Conservation (phyloP, 2,329 filamentous ascomycete genomes). For the Coniochaeta sp. region DNA sequence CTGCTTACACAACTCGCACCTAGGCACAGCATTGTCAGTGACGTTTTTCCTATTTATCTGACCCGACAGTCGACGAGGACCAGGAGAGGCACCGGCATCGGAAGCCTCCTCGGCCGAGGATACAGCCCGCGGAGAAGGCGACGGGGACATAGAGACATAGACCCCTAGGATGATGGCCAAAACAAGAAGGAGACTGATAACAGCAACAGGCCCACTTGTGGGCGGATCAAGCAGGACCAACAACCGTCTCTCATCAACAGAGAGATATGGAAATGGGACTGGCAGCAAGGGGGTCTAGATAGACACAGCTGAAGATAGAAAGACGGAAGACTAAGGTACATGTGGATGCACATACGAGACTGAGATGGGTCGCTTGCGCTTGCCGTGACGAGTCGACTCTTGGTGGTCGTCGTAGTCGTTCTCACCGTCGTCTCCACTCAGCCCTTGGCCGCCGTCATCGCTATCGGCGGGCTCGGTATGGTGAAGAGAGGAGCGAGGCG, state of each 20-base stretch:
- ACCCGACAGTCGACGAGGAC: not conserved
- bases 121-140: constrained; percentile 2
- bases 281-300: constrained; percentile 3
- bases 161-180: constrained; percentile 5
- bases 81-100: constrained; percentile 1
- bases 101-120: constrained; percentile 8
- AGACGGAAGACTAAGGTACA: constrained; percentile 6
- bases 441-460: constrained; percentile 37
- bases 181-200: constrained; percentile 1
- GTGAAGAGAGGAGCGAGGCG: constrained; percentile 11
- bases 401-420: constrained; percentile 34
- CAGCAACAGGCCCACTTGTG: not conserved
- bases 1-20: constrained; percentile 73
- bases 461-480: constrained; percentile 30
- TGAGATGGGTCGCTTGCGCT: constrained; percentile 54
- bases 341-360: constrained; percentile 51
- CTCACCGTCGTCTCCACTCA: constrained; percentile 34
- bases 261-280: not conserved
- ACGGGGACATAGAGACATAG: not conserved
- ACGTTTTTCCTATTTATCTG: constrained; percentile 12
- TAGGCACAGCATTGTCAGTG: constrained; percentile 29
- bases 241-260: not conserved
- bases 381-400: constrained; percentile 34
- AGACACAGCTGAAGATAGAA: not conserved
- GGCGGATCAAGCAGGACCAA: not conserved